phyloP scores from a whole-genome alignment of 192 early-diverging fungal genomes.

The Phycomyces nitens region DNA sequence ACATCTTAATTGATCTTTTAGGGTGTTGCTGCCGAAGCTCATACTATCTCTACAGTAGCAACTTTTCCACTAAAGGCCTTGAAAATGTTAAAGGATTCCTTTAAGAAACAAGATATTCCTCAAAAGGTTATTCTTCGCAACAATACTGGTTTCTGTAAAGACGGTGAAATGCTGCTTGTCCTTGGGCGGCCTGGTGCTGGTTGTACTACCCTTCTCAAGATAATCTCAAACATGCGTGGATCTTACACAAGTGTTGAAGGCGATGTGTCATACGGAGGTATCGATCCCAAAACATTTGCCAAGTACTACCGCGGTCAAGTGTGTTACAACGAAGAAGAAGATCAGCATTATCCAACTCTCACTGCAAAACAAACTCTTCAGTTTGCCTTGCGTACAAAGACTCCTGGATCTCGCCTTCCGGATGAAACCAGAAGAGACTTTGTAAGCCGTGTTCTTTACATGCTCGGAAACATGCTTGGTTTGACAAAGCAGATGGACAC shows the following conservation, averaged over 20 bases:
- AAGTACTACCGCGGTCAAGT: constrained; percentile 70
- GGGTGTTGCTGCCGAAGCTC: constrained; percentile 34
- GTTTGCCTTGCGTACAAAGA: constrained; percentile 74
- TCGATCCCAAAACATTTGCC: constrained; percentile 55
- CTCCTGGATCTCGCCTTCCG: constrained; percentile 51
- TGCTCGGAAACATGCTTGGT: constrained; percentile 50
- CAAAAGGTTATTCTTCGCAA: constrained; percentile 50
- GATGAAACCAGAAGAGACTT: constrained; percentile 47
- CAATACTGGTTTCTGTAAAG: constrained; percentile 62
- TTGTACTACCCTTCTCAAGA: constrained; percentile 62
- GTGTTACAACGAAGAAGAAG: constrained; percentile 79
- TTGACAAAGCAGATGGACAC: constrained; percentile 65
- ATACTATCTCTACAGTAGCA: constrained; percentile 28
- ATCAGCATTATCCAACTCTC: constrained; percentile 75
- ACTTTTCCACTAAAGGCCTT: constrained; percentile 9
- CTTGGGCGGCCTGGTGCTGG: constrained; percentile 71
- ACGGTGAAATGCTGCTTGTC: constrained; percentile 71
- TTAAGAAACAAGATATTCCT: constrained; percentile 23
- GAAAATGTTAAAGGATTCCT: neutral
- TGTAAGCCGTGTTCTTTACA: constrained; percentile 43
- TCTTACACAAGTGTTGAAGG: constrained; percentile 51
- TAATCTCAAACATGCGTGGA: constrained; percentile 55
- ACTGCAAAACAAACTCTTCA: constrained; percentile 75
- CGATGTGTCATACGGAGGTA: constrained; percentile 62
- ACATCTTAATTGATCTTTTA: neutral